Base-by-base conservation (phyloP, 2,329 filamentous ascomycete genomes). In the Aquanectria penicillioides region DNA sequence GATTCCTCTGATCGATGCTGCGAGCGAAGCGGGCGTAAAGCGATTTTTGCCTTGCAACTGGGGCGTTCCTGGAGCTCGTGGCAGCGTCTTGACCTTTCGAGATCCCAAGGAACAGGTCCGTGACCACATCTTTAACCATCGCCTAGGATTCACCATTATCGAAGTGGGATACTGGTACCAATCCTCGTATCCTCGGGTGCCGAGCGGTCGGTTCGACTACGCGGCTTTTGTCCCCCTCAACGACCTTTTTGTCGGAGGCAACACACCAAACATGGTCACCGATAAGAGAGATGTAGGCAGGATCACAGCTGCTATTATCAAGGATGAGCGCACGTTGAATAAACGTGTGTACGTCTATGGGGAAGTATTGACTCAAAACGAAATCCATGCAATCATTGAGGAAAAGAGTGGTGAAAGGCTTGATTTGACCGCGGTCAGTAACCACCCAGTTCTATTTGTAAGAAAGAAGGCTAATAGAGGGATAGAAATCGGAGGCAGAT, bases 31-130 rank as follows among this genome's bases (percentile, higher is more conserved):
- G 4, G 29, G 46, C 5, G 51, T 60, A 1, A 60, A 60, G 37
- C 57, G 57, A 11, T 60, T 48, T 17, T 22, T 60, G 26, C 57
- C 57, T 6, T 48, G 56, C 18, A 41, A 34, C 18, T 59, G 40
- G 15, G 50, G 47, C 18, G 40, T 28, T 2, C 34, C 34, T 8
- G 34, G 13, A 8, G 33, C 34, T 6, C 34, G 47, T 13, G 47
- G 47, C 5, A 23, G 38, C 6, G 40, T 50, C 34, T 36, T 38
- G 6, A 38, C 11, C n/a, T 17, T 18, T 13, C 3, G n/a, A n/a
- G n/a, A n/a, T n/a, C 18, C 7, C 3, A n/a, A 38, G 36, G 23
- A 41, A 26, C 17, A 41, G 10, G 38, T 41, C 3, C 22, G 25
- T 6, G 38, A 41, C n/a, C 22, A 22, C 4, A 41, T 41, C 11